A percentile compares a stretch with the other conserved stretches of the same genome.
Evolutionary conservation across 805 yeast species (phyloP).

Genomic region (Cyberlindnera xylosilytica): DNA sequence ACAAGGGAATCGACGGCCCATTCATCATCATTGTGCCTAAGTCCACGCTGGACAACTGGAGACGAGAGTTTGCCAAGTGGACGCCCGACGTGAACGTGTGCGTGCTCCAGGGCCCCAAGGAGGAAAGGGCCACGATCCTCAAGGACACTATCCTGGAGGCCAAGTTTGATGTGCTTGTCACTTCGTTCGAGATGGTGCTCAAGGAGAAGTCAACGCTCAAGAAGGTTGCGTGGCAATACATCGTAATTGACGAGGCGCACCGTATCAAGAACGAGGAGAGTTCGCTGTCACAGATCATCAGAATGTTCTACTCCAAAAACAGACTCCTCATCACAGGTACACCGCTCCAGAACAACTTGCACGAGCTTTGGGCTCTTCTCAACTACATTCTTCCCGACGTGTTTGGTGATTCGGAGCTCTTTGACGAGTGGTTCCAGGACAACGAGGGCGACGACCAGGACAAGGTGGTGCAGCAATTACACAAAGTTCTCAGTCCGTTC

Average conservation of each 20-base stretch:
- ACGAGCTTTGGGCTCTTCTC: constrained; percentile 93
- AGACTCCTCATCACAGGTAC: constrained; percentile 92
- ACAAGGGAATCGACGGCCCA: constrained; percentile 81
- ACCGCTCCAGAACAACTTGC: constrained; percentile 90
- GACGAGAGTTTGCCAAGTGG: constrained; percentile 92
- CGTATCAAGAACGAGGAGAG: constrained; percentile 94
- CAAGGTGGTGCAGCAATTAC: constrained; percentile 80
- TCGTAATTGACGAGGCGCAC: constrained; percentile 94
- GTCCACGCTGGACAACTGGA: constrained; percentile 94
- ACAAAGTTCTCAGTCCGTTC: constrained; percentile 85
- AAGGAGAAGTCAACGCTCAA: constrained; percentile 80
- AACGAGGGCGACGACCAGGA: constrained; percentile 65
- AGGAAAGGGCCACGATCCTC: constrained; percentile 62
- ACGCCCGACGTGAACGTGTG: constrained; percentile 89
- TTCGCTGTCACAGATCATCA: constrained; percentile 85
- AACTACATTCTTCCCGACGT: constrained; percentile 92
- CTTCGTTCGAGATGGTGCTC: constrained; percentile 92
- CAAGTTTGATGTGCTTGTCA: constrained; percentile 83
- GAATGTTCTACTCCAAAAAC: constrained; percentile 81
- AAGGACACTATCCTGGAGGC: constrained; percentile 59
- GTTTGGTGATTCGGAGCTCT: constrained; percentile 84
- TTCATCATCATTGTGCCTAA: constrained; percentile 91
- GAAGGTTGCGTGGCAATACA: constrained; percentile 88
- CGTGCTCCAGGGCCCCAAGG: constrained; percentile 88
- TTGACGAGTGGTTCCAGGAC: constrained; percentile 88